Conservation (phyloP, 345 rosid species). For the Eucalyptus regnans region DNA sequence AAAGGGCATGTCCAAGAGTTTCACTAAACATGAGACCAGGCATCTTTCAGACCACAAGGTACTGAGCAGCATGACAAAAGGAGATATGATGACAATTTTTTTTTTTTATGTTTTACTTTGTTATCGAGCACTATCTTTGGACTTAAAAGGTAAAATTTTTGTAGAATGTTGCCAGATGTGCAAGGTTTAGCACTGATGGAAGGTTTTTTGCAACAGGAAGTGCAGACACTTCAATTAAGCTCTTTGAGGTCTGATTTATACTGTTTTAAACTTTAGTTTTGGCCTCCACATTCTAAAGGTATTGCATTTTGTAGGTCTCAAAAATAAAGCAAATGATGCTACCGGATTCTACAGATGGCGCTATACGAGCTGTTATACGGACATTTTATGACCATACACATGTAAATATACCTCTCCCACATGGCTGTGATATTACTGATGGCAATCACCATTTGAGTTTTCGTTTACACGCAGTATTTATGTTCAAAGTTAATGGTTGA, state of each 20-base stretch:
- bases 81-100: background rate
- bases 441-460: background rate
- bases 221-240: conserved; percentile 81
- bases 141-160: conserved; percentile 4
- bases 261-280: background rate
- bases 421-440: background rate
- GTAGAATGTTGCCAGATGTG: conserved; percentile 80
- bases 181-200: conserved; percentile 84
- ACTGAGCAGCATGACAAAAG: background rate
- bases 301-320: conserved; percentile 30
- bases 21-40: conserved; percentile 50
- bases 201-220: conserved; percentile 81
- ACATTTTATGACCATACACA: conserved; percentile 81
- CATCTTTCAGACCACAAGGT: conserved; percentile 82
- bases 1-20: conserved; percentile 53
- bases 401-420: conserved; percentile 7
- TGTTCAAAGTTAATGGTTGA: background rate
- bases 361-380: conserved; percentile 60
- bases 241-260: conserved; percentile 47
- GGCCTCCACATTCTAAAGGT: background rate
- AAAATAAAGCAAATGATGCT: conserved; percentile 84
- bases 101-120: background rate
- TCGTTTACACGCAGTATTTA: background rate
- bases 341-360: conserved; percentile 48
- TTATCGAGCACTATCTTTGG: background rate